Base-by-base conservation (phyloP, 257 asterid genomes). In the Solanum etuberosum region DNA sequence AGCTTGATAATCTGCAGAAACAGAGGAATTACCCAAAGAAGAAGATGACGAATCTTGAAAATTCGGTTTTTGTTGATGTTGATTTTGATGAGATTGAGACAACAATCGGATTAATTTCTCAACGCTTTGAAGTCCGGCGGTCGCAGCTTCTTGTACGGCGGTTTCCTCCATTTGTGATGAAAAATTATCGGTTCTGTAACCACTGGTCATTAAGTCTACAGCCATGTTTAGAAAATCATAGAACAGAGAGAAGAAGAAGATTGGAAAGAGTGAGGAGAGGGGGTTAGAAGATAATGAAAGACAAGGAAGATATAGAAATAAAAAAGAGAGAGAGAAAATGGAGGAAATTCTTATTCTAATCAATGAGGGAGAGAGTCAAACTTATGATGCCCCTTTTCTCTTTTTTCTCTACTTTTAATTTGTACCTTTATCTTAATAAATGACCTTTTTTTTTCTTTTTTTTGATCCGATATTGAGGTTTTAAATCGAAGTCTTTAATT, bases 121-220 rank as follows among this genome's bases (percentile, higher is more conserved):
- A 40, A 96, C 99, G 92, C 98, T 95, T 84, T 96, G 97, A 1
- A 94, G 89, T 7, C 99, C 99, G 40, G 98, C 98, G 67, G 93
- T 89, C 10, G 98, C 98, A n/a, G 99, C 99, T 86, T 96, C 98
- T 85, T 93, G 91, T 6, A 93, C 99, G 71, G 98, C 98, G 83
- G 25, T 88, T 48, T 93, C 95, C 37, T 96, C 99, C 95, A 87
- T 91, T 82, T 92, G 92, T 3, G 94, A 83, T 18, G 89, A 61
- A 37, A 90, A 90, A 46, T 16, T 54, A 38, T 86, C 78, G 83
- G 54, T 86, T 38, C 83, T 86, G 87, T 90, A 91, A 9, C 96
- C 94, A 31, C 31, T 81, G 10, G 90, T 84, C 96, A 95, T 95
- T 88, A 94, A 87, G 3, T 95, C 95, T 15, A 96, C 95, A 9